These are phyloP conservation scores for Myrica gale DNA, from an alignment of 306 rosid species.

Conservation along the genomic window DNA sequence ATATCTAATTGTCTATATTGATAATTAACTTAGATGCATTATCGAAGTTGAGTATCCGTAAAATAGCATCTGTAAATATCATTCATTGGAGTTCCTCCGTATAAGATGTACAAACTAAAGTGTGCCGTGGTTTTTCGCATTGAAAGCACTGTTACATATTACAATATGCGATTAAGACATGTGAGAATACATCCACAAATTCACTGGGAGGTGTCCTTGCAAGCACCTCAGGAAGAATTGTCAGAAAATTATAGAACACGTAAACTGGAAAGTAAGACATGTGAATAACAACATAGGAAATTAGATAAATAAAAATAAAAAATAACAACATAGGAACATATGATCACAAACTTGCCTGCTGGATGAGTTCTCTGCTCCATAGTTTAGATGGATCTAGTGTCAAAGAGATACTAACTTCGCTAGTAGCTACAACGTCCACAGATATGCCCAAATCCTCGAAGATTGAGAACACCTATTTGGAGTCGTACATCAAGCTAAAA, in stretches of 20 bases:
- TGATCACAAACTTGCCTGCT: conserved; percentile 59
- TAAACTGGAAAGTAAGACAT: conserved; percentile 14
- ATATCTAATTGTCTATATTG: not conserved
- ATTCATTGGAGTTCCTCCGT: not conserved
- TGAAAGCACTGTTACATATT: not conserved
- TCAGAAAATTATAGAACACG: not conserved
- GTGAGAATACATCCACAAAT: not conserved
- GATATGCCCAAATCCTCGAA: conserved; percentile 87
- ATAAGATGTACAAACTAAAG: not conserved
- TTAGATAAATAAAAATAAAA: no score
- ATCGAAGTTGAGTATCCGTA: not conserved
- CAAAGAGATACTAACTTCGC: conserved; percentile 86
- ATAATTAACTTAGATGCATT: not conserved
- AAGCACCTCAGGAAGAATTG: not conserved
- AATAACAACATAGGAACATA: conserved; percentile 17
- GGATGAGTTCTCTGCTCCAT: conserved; percentile 89
- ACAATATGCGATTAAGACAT: not conserved
- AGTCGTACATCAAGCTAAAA: not conserved
- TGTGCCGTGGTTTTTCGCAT: no score
- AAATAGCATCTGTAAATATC: not conserved
- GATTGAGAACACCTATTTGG: conserved; percentile 74
- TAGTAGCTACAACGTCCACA: conserved; percentile 81
- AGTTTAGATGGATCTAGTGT: conserved; percentile 85
- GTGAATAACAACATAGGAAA: conserved; percentile 16
- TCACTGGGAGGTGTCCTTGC: not conserved